Evolutionary conservation across 345 rosid species (phyloP).

Genomic region (Pelargonium nanum): DNA sequence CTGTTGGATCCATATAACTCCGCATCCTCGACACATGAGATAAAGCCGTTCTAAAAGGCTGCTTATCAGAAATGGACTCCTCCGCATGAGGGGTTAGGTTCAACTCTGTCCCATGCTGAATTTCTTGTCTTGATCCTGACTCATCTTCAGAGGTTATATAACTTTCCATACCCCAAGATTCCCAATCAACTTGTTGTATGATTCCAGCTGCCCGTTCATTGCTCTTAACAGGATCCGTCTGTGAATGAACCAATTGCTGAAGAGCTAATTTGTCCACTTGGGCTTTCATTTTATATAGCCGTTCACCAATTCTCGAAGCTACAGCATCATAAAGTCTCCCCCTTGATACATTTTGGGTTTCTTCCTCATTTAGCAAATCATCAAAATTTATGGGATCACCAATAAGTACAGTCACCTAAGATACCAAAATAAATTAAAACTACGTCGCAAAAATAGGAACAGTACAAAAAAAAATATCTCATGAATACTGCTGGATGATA

Average conservation of each 20-base stretch:
- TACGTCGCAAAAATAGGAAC: neutral
- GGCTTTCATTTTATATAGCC: constrained; percentile 42
- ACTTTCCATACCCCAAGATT: constrained; percentile 41
- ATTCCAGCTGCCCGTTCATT: constrained; percentile 31
- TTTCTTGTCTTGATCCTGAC: constrained; percentile 1
- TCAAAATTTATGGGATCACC: constrained; percentile 79
- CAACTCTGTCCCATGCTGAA: constrained; percentile 4
- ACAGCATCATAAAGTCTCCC: constrained; percentile 78
- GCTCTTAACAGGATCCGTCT: constrained; percentile 11
- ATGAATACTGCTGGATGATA: neutral
- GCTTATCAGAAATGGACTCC: constrained; percentile 5
- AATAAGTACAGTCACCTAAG: constrained; percentile 75
- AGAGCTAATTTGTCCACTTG: constrained; percentile 56
- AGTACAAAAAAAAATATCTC: neutral
- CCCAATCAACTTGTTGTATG: constrained; percentile 45
- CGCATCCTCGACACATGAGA: constrained; percentile 30
- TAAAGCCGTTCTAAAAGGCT: constrained; percentile 23
- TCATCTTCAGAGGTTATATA: constrained; percentile 8
- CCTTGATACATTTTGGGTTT: constrained; percentile 32
- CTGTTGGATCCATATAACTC: constrained; percentile 39
- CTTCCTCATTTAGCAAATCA: constrained; percentile 47
- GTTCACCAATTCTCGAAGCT: constrained; percentile 64
- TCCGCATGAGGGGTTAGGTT: neutral
- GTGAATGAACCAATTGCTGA: constrained; percentile 28
- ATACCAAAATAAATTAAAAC: neutral